phyloP scores from a whole-genome alignment of 176 grass and related monocot genomes.

The Pontederia crassipes region DNA sequence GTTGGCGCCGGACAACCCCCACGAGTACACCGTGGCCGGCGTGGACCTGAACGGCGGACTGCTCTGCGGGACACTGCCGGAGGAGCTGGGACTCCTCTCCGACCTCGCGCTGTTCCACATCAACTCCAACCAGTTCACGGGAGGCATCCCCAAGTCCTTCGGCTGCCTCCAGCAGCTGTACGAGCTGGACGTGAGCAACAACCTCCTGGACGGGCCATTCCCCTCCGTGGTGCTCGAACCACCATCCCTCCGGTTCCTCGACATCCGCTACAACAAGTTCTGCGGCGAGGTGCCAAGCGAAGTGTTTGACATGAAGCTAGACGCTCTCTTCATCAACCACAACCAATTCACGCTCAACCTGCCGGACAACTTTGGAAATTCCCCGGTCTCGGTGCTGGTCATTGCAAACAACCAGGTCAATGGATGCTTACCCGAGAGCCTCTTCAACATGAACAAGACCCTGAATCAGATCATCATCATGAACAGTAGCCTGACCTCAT shows the following conservation, averaged over 20 bases:
- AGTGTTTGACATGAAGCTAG: conserved; percentile 65
- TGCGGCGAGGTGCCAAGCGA: conserved; percentile 48
- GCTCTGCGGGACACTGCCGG: conserved; percentile 38
- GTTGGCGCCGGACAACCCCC: conserved; percentile 32
- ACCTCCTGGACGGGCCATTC: conserved; percentile 52
- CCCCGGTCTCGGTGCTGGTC: conserved; percentile 70
- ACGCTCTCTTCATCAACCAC: conserved; percentile 87
- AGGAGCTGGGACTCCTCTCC: conserved; percentile 56
- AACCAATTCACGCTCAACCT: conserved; percentile 66
- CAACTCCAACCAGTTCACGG: conserved; percentile 78
- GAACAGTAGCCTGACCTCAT: conserved; percentile 86
- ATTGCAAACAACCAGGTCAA: conserved; percentile 50
- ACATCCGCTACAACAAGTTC: conserved; percentile 38
- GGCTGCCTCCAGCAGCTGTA: conserved; percentile 31
- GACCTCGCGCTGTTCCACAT: conserved; percentile 74
- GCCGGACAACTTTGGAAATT: conserved; percentile 52
- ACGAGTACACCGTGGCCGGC: conserved; percentile 40
- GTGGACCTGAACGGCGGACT: conserved; percentile 61
- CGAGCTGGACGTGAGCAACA: conserved; percentile 90
- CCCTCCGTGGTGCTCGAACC: conserved; percentile 55
- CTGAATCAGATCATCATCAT: conserved; percentile 59
- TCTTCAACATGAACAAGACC: conserved; percentile 59
- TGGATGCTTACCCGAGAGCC: conserved; percentile 65
- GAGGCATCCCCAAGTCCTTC: conserved; percentile 33
- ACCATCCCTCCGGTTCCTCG: conserved; percentile 57